Base-by-base conservation (phyloP, 768 basidiomycete genomes). In the Termitomyces sp. region DNA sequence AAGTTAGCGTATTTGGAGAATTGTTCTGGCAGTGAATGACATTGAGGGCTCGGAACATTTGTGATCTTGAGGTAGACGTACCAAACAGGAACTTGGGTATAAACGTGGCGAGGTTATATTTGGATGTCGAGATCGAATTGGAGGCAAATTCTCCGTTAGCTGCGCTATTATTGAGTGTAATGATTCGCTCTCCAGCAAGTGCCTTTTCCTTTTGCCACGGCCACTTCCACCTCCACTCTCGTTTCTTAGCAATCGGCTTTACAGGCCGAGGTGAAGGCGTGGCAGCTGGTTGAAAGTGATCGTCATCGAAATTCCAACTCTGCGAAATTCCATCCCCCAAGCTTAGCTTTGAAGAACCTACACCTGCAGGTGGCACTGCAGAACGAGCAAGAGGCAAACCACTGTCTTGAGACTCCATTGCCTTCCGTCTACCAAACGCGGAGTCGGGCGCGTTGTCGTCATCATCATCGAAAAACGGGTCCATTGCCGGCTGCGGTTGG, bases 1-100 rank as follows among this genome's bases (percentile, higher is more conserved):
- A 98, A 55, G 70, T 99, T 98, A 65, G 97, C 96, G 71, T 98
- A 98, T 84, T 97, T 93, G 47, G 93, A 95, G 79, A 98, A 97
- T 84, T 98, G 95, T 71, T 96, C 95, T 96, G 74, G 6, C 18
- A 44, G 13, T 52, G 32, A 30, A 57, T 38, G 59, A 28, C 55
- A 43, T 56, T 56, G 49, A 56, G 13, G 10, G 2, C 40, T 16
- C 30, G 5, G 7, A 28, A 49, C 20, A 35, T 32, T 20, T 26
- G 32, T 36, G 58, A 33, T 38, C 46, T 52, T 49, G 36, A 33
- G 44, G 12, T 32, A 36, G 28, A 77, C 85, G 63, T 66, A 98
- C 96, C 95, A 55, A 83, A 82, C 60, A 99, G 73, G 75, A 98
- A 99, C 73, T 98, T 98, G 41, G 93, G 94, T 4, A 95, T 61